Conservation (phyloP, 75 land plant species). For the Selaginella tamariscina region DNA sequence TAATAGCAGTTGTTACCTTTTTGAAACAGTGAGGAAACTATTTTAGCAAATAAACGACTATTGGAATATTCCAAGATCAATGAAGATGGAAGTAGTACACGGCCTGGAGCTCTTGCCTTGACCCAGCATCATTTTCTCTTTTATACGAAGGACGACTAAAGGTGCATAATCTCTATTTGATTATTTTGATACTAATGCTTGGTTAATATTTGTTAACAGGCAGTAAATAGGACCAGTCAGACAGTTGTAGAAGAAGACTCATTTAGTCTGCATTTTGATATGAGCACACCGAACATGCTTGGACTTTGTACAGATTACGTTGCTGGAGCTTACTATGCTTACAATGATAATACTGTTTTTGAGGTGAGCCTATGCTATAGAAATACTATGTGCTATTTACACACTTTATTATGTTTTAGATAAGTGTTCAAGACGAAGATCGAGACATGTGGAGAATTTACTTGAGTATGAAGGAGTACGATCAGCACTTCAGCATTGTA, state of each 20-base stretch:
- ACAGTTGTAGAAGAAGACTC: conserved; percentile 73
- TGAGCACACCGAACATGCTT: conserved; percentile 49
- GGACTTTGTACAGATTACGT: conserved; percentile 86
- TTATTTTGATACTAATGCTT: not conserved
- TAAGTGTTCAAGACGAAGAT: conserved; percentile 82
- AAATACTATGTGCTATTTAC: not conserved
- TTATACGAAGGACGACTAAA: conserved; percentile 63
- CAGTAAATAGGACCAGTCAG: conserved; percentile 80
- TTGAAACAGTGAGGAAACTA: conserved; percentile 67
- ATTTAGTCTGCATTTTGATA: conserved; percentile 61
- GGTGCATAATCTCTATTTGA: conserved; percentile 18
- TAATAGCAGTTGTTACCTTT: conserved; percentile 7
- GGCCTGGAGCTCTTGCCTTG: conserved; percentile 71
- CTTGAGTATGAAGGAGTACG: conserved; percentile 71
- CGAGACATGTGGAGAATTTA: conserved; percentile 96
- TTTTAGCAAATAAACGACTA: conserved; percentile 88
- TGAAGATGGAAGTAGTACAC: conserved; percentile 35
- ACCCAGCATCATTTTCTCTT: conserved; percentile 81
- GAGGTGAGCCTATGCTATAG: conserved; percentile 59
- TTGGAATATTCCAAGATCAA: conserved; percentile 60
- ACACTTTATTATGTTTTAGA: conserved; percentile 28
- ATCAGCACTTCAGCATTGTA: conserved; percentile 82
- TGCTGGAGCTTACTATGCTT: conserved; percentile 89
- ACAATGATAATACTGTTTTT: conserved; percentile 68
- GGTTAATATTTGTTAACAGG: no score